Percentiles rank a stretch among this genome's conserved stretches.
Conservation (phyloP, 1,139 yeast species). For the Candida buenavistaensis region DNA sequence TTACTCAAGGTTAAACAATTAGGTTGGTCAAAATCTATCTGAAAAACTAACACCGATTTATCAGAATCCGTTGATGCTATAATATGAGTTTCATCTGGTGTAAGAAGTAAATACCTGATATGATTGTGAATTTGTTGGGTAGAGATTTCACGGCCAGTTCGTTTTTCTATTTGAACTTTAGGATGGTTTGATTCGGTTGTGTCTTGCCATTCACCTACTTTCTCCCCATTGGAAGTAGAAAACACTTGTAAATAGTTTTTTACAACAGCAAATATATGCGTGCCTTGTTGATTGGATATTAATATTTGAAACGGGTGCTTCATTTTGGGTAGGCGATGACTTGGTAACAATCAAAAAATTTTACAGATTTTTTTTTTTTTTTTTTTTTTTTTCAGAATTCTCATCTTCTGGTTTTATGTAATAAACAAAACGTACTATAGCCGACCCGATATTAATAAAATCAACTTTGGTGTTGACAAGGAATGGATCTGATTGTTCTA, state of each 20-base stretch:
- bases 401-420: too few species aligned
- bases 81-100: conserved; percentile 51
- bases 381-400: too few species aligned
- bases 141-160: conserved; percentile 12
- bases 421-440: too few species aligned
- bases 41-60: conserved; percentile 72
- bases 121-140: conserved; percentile 63
- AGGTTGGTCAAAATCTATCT: conserved; percentile 29
- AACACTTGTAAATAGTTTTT: conserved; percentile 59
- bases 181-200: conserved; percentile 30
- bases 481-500: too few species aligned
- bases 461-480: too few species aligned
- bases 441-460: too few species aligned
- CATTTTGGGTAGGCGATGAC: conserved; percentile 28
- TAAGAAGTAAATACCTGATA: conserved; percentile 58
- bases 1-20: conserved; percentile 51
- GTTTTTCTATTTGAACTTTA: conserved; percentile 36
- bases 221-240: conserved; percentile 27
- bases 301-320: conserved; percentile 71
- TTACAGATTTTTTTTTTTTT: too few species aligned
- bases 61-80: conserved; percentile 80
- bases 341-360: too few species aligned
- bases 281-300: conserved; percentile 41
- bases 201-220: conserved; percentile 62
- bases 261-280: conserved; percentile 53